Percentiles rank a stretch among this genome's conserved stretches.
These are phyloP conservation scores for Scedosporium minutisporum DNA, from an alignment of 2,329 filamentous ascomycete genomes.

Conservation along the genomic window DNA sequence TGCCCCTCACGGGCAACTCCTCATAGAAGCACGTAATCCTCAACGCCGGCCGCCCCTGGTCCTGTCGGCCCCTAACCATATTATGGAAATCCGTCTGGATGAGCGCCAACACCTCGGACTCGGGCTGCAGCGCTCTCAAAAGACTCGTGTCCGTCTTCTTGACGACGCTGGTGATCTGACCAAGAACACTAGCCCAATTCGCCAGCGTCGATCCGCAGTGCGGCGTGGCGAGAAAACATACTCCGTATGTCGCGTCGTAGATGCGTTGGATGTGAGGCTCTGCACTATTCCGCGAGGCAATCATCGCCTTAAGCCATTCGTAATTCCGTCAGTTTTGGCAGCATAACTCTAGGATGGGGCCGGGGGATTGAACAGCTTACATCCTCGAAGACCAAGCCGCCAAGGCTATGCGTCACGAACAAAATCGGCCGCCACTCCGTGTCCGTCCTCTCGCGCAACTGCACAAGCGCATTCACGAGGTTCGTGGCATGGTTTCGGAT, in stretches of 20 bases:
- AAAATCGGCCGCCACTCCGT: slow-evolving; percentile 2
- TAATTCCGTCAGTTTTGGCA: too few species aligned
- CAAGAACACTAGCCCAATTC: slow-evolving; percentile 2
- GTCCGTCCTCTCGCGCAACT: slow-evolving; percentile 8
- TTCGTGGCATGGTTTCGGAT: neutral
- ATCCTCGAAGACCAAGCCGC: neutral
- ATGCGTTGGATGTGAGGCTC: slow-evolving; percentile 6
- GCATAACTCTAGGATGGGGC: too few species aligned
- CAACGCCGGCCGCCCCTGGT: neutral
- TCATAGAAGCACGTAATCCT: slow-evolving; percentile 9
- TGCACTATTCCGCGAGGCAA: slow-evolving; percentile 6
- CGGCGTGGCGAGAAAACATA: slow-evolving; percentile 8
- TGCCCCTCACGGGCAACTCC: slow-evolving; percentile 3
- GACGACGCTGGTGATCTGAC: neutral
- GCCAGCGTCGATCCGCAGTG: slow-evolving; percentile 5
- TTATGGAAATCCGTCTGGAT: slow-evolving; percentile 8
- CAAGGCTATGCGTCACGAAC: neutral
- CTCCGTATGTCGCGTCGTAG: neutral
- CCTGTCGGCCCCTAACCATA: slow-evolving; percentile 1
- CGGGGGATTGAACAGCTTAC: neutral
- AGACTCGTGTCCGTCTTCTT: slow-evolving; percentile 4
- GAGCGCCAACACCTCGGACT: slow-evolving; percentile 5
- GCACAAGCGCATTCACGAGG: neutral
- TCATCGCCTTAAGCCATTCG: neutral
- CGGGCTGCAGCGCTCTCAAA: neutral